phyloP scores from a whole-genome alignment of 805 yeast genomes.

The Cephaloascus fragrans region DNA sequence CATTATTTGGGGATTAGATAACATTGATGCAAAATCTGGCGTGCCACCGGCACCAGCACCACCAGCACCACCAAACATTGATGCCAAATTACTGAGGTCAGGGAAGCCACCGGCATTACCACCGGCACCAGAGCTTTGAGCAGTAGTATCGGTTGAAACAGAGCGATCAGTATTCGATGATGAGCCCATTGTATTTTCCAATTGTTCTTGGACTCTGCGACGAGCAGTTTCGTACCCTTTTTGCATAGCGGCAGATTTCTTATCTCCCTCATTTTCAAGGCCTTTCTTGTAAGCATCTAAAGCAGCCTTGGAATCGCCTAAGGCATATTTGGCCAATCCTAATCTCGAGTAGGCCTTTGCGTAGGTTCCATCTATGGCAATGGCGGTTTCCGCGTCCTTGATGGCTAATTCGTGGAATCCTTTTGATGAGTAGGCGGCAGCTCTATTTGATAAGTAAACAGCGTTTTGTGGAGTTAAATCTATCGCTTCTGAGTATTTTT shows the following conservation, averaged over 20 bases:
- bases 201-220: slow-evolving; percentile 72
- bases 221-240: slow-evolving; percentile 92
- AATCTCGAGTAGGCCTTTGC: slow-evolving; percentile 92
- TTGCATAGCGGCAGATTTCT: slow-evolving; percentile 81
- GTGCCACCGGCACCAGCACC: slow-evolving; percentile 56
- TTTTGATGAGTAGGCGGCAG: slow-evolving; percentile 87
- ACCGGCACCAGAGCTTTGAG: slow-evolving; percentile 10
- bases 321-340: slow-evolving; percentile 90
- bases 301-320: slow-evolving; percentile 85
- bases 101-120: slow-evolving; percentile 53
- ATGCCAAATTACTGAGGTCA: slow-evolving; percentile 50
- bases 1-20: slow-evolving; percentile 88
- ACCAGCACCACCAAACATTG: slow-evolving; percentile 47
- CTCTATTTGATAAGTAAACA: slow-evolving; percentile 86
- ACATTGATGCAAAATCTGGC: slow-evolving; percentile 56
- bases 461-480: slow-evolving; percentile 61
- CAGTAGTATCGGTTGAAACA: slow-evolving; percentile 1
- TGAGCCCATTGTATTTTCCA: slow-evolving; percentile 22
- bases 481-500: slow-evolving; percentile 75
- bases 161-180: slow-evolving; percentile 1
- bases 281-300: slow-evolving; percentile 87
- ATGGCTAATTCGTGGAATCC: slow-evolving; percentile 70
- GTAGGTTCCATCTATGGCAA: slow-evolving; percentile 65
- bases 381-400: slow-evolving; percentile 76
- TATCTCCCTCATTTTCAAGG: slow-evolving; percentile 76